Conservation (phyloP, 2,329 filamentous ascomycete genomes). For the Periconia macrospinosa region DNA sequence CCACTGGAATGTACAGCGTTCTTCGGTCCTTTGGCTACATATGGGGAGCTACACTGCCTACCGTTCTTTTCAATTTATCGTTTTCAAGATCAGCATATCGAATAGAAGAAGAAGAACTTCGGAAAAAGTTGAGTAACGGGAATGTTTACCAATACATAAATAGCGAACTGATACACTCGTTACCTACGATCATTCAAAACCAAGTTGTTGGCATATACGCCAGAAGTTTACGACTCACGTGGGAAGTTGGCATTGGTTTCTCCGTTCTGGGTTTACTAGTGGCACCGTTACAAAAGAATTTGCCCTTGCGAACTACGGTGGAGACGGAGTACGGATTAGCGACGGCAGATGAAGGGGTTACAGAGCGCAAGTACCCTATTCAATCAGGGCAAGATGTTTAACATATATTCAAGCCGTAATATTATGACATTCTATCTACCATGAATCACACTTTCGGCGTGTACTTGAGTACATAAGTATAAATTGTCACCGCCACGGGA, state of each 20-base stretch:
- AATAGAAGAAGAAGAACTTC: slow-evolving; percentile 1
- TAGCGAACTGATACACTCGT: neutral
- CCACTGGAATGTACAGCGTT: slow-evolving; percentile 15
- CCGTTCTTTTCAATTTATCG: slow-evolving; percentile 11
- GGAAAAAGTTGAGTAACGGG: neutral
- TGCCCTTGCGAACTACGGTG: slow-evolving; percentile 2
- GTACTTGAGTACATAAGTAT: too few relatives aligned
- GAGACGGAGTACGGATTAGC: slow-evolving; percentile 4
- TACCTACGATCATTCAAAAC: neutral
- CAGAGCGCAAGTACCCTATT: too few relatives aligned
- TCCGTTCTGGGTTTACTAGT: neutral
- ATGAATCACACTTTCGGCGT: too few relatives aligned
- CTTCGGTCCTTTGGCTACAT: slow-evolving; percentile 15
- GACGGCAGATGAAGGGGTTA: too few relatives aligned
- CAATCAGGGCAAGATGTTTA: too few relatives aligned
- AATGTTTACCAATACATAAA: slow-evolving; percentile 7
- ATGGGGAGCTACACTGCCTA: slow-evolving; percentile 16
- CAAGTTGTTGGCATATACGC: slow-evolving; percentile 6
- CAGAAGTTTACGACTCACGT: neutral
- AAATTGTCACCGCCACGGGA: too few relatives aligned
- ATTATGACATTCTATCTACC: too few relatives aligned
- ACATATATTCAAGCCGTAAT: too few relatives aligned
- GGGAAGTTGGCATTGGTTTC: slow-evolving; percentile 7
- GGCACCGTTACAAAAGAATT: slow-evolving; percentile 4
- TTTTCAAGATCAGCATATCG: neutral